phyloP scores from a whole-genome alignment of 169 alveolate genomes.

The Babesia ovata region DNA sequence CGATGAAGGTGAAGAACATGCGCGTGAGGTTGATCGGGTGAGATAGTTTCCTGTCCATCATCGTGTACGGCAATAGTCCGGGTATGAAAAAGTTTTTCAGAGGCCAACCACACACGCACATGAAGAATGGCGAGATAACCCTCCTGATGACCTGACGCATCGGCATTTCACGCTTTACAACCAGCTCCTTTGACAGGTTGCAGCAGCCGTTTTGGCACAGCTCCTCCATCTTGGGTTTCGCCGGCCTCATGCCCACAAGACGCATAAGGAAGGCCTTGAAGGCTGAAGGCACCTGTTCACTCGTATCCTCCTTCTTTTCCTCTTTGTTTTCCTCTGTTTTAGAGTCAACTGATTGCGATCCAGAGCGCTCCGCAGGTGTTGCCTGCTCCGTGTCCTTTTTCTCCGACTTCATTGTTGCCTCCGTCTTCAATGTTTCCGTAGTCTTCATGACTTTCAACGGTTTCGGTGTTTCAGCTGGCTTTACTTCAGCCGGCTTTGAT shows the following conservation, averaged over 20 bases:
- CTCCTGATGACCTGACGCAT: conserved; percentile 1
- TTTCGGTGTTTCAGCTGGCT: no score
- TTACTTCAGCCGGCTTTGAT: no score
- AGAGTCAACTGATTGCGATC: neutral
- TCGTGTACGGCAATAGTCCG: conserved; percentile 38
- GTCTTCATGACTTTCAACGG: no score
- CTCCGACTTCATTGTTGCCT: no score
- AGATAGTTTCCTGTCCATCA: conserved; percentile 19
- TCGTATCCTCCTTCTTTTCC: neutral
- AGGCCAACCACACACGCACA: conserved; percentile 27
- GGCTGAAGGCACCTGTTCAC: neutral
- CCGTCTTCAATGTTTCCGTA: no score
- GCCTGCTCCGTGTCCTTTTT: no score
- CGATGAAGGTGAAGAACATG: conserved; percentile 21
- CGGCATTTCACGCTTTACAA: neutral
- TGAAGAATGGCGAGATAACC: conserved; percentile 25
- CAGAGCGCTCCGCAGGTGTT: neutral
- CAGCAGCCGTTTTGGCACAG: conserved; percentile 13
- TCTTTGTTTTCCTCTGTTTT: neutral
- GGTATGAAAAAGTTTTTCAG: conserved; percentile 26
- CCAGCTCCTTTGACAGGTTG: neutral
- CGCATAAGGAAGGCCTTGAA: neutral
- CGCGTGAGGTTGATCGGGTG: conserved; percentile 15
- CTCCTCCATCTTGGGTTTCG: neutral
- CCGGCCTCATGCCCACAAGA: neutral